Base-by-base conservation (phyloP, 2,329 filamentous ascomycete species). In the Arthrobotrys pseudoclavata region DNA sequence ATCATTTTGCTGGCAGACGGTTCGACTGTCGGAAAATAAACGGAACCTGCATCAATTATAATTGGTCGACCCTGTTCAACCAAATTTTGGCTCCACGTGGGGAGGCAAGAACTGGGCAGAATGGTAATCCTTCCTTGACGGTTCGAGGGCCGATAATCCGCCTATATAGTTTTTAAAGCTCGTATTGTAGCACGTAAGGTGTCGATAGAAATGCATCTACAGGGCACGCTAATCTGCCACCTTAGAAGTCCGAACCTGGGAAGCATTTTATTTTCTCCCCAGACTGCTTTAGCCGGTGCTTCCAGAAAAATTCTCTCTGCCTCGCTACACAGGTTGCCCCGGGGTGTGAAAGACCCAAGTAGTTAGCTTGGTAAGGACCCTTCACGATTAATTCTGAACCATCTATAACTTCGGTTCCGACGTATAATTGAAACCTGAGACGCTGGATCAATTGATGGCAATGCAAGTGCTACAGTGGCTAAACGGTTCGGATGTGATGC, bases 131-230 rank as follows among this genome's bases (percentile, higher is more conserved):
- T 68, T 64, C 47, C 15, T 50, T 15, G 64, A 70, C 71, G 71
- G 71, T 69, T 69, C 18, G 26, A 48, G 71, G 71, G 71, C 71
- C 71, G 71, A 66, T 40, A 69, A 60, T 69, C 71, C 71, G 71
- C 26, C 53, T 34, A 60, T 7, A 42, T 5, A 34, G 13, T 24
- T 42, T 24, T 50, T 42, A n/a, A 26, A 29, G 48, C 71, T 76
- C 71, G 71, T 76, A 76, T 69, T 61, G 71, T 69, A 40, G 50
- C 64, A 70, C 66, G 63, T 53, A 62, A 31, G 52, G 50, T 34
- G 52, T 55, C 55, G 69, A 40, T 57, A 64, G 37, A 50, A n/a
- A 66, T 66, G 69, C 69, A 62, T 66, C 60, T 48, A 66, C 71
- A 69, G 64, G 71, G 57, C 64, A 60, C 57, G 66, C 64, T 68